These are phyloP conservation scores for Isabelozyma pseudorhagii DNA, from an alignment of 805 yeast genomes.

Conservation along the genomic window DNA sequence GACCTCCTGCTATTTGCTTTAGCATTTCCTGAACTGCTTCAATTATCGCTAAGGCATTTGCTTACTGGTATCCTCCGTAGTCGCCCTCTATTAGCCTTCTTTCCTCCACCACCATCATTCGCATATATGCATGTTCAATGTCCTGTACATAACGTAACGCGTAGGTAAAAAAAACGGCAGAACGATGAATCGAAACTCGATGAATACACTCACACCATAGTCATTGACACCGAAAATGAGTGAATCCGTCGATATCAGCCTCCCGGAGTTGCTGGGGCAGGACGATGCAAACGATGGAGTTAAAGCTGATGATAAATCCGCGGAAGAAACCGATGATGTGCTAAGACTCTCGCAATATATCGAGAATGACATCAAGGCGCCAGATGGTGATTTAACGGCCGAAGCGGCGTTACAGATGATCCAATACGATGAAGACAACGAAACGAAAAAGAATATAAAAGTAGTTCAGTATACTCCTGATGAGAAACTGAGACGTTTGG, in stretches of 20 bases:
- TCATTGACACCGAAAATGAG: background rate
- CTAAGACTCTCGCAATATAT: background rate
- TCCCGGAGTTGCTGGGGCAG: background rate
- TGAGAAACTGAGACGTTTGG: conserved; percentile 29
- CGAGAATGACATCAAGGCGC: background rate
- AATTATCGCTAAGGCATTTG: no score
- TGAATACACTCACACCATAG: background rate
- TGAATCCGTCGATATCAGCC: background rate
- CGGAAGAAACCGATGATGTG: background rate
- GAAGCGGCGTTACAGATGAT: conserved; percentile 20
- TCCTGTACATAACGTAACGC: background rate
- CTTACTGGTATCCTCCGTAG: no score
- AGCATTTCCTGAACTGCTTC: no score
- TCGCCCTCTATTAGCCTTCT: no score
- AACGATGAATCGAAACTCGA: background rate
- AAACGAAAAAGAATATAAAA: conserved; percentile 3
- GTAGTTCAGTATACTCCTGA: conserved; percentile 32
- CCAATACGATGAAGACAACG: conserved; percentile 11
- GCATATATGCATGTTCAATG: background rate
- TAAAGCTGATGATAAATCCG: background rate
- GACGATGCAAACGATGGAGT: background rate
- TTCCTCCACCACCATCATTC: background rate
- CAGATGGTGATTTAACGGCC: conserved; percentile 2
- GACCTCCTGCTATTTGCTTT: no score
- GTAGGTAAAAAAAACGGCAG: background rate